Percentiles rank a stretch among this genome's conserved stretches.
These are phyloP conservation scores for Apostasia ramifera DNA, from an alignment of 106 monocot genomes.

Conservation along the genomic window DNA sequence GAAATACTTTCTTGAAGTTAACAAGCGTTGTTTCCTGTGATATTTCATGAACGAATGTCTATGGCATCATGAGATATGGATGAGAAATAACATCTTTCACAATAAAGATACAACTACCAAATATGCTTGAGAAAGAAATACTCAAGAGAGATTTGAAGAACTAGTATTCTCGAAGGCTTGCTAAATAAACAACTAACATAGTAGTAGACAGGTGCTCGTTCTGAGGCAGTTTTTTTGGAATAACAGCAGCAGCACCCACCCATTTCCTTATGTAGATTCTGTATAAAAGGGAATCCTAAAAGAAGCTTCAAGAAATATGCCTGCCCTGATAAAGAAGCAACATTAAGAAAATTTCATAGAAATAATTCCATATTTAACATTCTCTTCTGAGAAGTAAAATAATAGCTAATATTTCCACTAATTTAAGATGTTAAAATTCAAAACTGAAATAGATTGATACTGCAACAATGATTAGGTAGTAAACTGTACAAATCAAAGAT, in stretches of 20 bases:
- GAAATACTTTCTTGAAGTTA: no score
- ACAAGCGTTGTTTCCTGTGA: no score
- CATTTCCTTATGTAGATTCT: constrained; percentile 16
- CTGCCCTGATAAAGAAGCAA: background rate
- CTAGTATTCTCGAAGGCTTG: background rate
- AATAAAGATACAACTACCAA: background rate
- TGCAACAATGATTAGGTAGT: no score
- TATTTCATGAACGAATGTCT: no score
- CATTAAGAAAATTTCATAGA: background rate
- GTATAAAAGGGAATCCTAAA: background rate
- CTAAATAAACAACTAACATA: constrained; percentile 27
- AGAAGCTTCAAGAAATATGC: background rate
- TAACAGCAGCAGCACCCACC: constrained; percentile 50
- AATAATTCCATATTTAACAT: no score
- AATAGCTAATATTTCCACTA: no score
- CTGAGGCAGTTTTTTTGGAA: constrained; percentile 28
- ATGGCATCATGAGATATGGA: background rate
- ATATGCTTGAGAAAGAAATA: background rate
- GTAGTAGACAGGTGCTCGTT: constrained; percentile 23
- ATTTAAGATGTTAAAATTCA: background rate
- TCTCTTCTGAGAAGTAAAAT: no score
- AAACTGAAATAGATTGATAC: background rate
- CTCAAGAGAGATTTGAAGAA: background rate
- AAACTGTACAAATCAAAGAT: no score
- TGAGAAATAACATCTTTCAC: background rate